These are phyloP conservation scores for Malassezia dermatis DNA, from an alignment of 1,284 basidiomycete species.

Conservation along the genomic window DNA sequence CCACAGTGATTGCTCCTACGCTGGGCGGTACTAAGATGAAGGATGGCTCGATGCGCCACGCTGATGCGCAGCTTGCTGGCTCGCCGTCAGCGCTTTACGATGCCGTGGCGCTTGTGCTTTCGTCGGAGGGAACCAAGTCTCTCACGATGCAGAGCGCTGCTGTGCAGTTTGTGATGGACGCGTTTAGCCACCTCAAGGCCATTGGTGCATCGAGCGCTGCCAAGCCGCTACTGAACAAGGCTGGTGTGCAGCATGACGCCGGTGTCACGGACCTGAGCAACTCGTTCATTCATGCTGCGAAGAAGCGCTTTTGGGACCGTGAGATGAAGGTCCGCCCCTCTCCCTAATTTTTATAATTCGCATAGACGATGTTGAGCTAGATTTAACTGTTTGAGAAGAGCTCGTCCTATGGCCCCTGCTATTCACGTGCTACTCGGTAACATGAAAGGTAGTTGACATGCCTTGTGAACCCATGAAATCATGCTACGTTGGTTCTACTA, in stretches of 20 bases:
- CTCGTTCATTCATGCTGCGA: conserved; percentile 1
- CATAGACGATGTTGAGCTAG: neutral
- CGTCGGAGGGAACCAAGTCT: neutral
- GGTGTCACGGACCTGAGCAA: neutral
- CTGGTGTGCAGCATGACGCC: neutral
- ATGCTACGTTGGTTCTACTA: neutral
- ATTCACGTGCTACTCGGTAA: too few species aligned
- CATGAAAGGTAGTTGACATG: too few species aligned
- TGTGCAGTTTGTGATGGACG: conserved; percentile 7
- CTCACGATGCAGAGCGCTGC: neutral
- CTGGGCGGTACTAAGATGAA: neutral
- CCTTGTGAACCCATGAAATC: too few species aligned
- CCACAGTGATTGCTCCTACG: neutral
- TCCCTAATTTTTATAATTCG: neutral
- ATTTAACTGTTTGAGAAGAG: neutral
- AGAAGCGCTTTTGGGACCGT: conserved; percentile 3
- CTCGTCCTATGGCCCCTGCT: too few species aligned
- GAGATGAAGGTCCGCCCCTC: conserved; percentile 4
- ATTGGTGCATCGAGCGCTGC: neutral
- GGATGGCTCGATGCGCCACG: conserved; percentile 4
- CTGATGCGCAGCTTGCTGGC: conserved; percentile 3
- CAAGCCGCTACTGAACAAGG: conserved; percentile 5
- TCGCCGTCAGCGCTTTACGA: conserved; percentile 7
- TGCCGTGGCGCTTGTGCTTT: conserved; percentile 5
- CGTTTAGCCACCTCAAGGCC: conserved; percentile 10